These are phyloP conservation scores for Hondaea fermentalgiana DNA, from an alignment of 108 stramenopile species.

Conservation along the genomic window DNA sequence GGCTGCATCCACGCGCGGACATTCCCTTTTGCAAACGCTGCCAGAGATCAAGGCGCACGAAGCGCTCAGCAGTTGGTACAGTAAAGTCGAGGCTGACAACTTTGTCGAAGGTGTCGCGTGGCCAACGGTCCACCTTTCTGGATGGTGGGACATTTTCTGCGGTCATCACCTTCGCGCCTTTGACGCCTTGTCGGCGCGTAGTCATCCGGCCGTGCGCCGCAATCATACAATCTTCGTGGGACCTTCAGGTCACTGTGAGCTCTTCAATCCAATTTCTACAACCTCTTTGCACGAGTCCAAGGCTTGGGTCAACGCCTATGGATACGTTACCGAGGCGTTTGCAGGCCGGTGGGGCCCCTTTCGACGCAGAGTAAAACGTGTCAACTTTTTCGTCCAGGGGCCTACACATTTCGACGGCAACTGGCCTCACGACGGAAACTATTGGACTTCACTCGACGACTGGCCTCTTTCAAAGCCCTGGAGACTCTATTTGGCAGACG, in stretches of 20 bases:
- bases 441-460: conserved; percentile 34
- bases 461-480: neutral
- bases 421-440: conserved; percentile 28
- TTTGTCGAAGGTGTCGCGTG: neutral
- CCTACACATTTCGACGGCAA: neutral
- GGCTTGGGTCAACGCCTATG: neutral
- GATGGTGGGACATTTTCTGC: conserved; percentile 29
- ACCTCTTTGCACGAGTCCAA: neutral
- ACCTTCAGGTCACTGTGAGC: neutral
- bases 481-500: conserved; percentile 9
- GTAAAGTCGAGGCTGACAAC: neutral
- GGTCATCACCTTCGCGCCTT: neutral
- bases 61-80: neutral
- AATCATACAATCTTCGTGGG: neutral
- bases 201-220: neutral
- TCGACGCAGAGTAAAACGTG: neutral
- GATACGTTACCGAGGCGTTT: neutral
- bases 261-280: neutral
- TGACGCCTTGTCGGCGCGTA: neutral
- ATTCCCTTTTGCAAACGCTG: neutral
- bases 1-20: neutral
- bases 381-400: conserved; percentile 32
- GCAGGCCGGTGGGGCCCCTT: neutral
- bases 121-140: neutral
- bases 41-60: neutral